These are phyloP conservation scores for Phytophthora litchii DNA, from an alignment of 352 stramenopile genomes.

Conservation along the genomic window DNA sequence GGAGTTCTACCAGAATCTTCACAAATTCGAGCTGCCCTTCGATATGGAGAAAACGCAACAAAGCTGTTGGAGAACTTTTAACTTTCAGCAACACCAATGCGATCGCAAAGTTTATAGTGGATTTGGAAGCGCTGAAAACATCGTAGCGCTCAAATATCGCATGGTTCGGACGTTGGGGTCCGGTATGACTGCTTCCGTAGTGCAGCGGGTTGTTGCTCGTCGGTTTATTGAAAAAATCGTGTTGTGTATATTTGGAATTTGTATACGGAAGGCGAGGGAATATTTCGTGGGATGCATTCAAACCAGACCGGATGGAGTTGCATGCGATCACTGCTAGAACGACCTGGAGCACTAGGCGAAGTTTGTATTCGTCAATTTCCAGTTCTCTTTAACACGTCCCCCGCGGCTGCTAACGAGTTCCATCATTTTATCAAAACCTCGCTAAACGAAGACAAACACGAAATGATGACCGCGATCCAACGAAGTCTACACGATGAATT, in stretches of 20 bases:
- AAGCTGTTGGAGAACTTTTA: background rate
- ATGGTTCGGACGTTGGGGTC: background rate
- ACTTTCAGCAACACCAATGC: background rate
- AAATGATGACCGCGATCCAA: background rate
- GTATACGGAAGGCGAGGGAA: slow-evolving; percentile 12
- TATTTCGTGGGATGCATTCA: slow-evolving; percentile 10
- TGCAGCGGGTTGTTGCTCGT: slow-evolving; percentile 7
- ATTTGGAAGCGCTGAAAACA: background rate
- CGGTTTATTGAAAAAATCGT: slow-evolving; percentile 11
- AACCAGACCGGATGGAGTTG: slow-evolving; percentile 8
- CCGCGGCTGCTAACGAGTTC: background rate
- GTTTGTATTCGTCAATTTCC: slow-evolving; percentile 8
- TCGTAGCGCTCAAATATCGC: slow-evolving; percentile 2
- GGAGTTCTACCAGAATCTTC: slow-evolving; percentile 7
- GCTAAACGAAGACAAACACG: background rate
- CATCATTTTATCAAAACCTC: background rate
- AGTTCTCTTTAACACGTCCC: background rate
- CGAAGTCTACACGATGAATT: background rate
- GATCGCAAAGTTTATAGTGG: slow-evolving; percentile 6
- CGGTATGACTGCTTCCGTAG: background rate
- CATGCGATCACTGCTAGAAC: background rate
- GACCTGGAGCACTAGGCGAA: background rate
- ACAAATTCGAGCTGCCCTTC: slow-evolving; percentile 6
- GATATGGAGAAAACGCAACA: background rate
- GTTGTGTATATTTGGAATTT: slow-evolving; percentile 5